A percentile compares a stretch with the other conserved stretches of the same genome.
phyloP scores from a whole-genome alignment of 352 stramenopile species.

The Globisporangium spinosum region DNA sequence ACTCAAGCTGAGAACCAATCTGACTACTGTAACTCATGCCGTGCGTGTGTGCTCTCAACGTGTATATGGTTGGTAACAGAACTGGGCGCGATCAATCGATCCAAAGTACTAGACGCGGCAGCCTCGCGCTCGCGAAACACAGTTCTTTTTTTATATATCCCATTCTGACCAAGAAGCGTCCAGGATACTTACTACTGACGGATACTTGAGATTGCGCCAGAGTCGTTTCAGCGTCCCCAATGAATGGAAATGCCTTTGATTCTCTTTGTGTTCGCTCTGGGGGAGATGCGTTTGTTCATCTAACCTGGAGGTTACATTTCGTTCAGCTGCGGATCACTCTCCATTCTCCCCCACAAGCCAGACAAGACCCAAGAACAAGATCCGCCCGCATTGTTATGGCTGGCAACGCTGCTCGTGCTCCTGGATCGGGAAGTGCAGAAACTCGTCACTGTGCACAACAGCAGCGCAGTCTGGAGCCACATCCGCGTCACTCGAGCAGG shows the following conservation, averaged over 20 bases:
- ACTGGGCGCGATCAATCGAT: conserved; percentile 72
- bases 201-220: conserved; percentile 1
- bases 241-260: conserved; percentile 9
- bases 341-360: not conserved
- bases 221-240: not conserved
- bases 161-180: not conserved
- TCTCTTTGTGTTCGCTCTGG: not conserved
- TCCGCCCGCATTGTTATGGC: not conserved
- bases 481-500: not conserved
- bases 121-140: not conserved
- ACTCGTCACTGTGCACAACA: not conserved
- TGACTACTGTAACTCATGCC: not conserved
- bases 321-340: not conserved
- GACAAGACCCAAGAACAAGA: not conserved
- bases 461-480: not conserved
- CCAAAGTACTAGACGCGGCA: conserved; percentile 55
- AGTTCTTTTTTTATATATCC: conserved; percentile 10
- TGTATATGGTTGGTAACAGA: conserved; percentile 28
- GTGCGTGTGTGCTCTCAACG: not conserved
- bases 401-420: not conserved
- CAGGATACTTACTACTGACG: not conserved
- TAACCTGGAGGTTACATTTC: not conserved
- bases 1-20: too few species aligned
- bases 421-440: not conserved
- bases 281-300: not conserved